Evolutionary conservation across 73 alveolate genomes (phyloP), one percentile per base, ranked within the genome.

Genomic region (Paramecium caudatum): DNA sequence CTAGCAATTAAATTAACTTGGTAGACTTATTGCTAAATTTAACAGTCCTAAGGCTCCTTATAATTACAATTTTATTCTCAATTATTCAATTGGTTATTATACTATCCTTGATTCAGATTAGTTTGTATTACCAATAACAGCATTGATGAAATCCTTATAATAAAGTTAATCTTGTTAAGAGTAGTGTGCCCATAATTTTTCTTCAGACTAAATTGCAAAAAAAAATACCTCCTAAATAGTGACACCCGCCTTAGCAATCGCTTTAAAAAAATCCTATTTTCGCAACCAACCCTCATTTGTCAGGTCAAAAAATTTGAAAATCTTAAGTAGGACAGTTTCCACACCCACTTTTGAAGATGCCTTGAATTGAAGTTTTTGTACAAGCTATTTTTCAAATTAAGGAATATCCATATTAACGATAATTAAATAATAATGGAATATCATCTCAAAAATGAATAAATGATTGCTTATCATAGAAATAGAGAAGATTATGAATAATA

Each of bases 381-480:
- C 63, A 33, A 83, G 92, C 61, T 83, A 83, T 30, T 68, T 83
- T 61, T 83, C 82, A 50, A 83, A 83, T 83, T 68, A 43, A 47
- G 25, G 37, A 34, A 68, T 68, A 68, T 68, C 84, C 84, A 68
- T 68, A 27, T 49, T 55, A 55, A 55, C 80, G 80, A 55, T 55
- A 55, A 55, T 55, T 55, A 27, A 55, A 74, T 21, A 21, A 34
- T 15, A 86, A 86, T 86, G 93, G 93, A 86, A 70, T 86, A 37
- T 86, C 63, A 86, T 13, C 46, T 86, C 4, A 61, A 90, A 48
- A 86, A 86, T 78, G 93, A 86, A 62, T 62, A 78, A 34, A 86
- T 61, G 63, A 86, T 86, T 4, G 93, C 93, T 23, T 63, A 62
- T 21, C 93, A 86, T 86, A 86, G 93, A 63, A 62, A 78, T 63